A percentile compares a stretch with the other conserved stretches of the same genome.
Evolutionary conservation across 805 yeast species (phyloP).

Genomic region (Komagataella pastoris): DNA sequence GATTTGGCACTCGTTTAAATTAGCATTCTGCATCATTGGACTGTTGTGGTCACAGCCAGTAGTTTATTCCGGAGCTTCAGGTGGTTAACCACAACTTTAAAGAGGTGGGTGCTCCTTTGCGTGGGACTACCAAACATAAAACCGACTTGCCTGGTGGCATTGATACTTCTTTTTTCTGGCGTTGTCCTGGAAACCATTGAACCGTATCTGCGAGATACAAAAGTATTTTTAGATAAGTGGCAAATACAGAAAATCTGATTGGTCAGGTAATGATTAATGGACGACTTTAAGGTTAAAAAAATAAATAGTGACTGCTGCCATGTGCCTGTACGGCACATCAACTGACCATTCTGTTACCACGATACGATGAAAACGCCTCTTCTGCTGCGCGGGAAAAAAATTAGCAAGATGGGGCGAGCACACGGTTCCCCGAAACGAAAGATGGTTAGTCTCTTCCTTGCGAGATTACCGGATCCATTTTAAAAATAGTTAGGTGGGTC

Average conservation of each 20-base stretch:
- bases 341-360: neutral
- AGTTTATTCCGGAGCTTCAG: neutral
- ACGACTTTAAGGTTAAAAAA: neutral
- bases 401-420: too few species aligned
- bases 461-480: too few species aligned
- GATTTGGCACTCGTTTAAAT: neutral
- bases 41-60: neutral
- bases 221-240: neutral
- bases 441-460: too few species aligned
- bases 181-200: neutral
- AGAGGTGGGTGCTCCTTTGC: neutral
- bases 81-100: neutral
- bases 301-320: neutral
- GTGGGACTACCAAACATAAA: too few species aligned
- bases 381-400: neutral
- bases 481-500: neutral
- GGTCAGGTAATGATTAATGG: neutral
- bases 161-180: neutral
- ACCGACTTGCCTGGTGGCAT: too few species aligned
- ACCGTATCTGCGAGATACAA: neutral
- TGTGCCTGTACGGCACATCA: neutral
- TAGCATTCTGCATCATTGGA: neutral
- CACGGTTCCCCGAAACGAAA: too few species aligned
- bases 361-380: too few species aligned
- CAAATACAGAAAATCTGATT: neutral